A percentile compares a stretch with the other conserved stretches of the same genome.
phyloP scores from a whole-genome alignment of 495 filamentous ascomycete species.

The Talaromyces proteolyticus region DNA sequence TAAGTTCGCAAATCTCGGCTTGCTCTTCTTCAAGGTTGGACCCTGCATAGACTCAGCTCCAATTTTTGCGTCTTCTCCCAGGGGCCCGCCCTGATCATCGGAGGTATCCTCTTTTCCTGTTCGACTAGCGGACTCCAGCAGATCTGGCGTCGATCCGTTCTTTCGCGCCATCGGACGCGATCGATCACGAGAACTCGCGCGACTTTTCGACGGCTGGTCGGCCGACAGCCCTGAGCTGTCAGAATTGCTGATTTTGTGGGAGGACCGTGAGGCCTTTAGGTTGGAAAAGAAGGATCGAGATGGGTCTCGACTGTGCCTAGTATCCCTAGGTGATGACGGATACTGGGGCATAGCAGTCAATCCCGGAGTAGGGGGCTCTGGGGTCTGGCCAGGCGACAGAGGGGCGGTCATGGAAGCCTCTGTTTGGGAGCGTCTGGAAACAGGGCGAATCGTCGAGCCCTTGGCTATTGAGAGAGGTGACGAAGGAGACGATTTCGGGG shows the following conservation, averaged over 20 bases:
- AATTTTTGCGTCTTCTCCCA: background rate
- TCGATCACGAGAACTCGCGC: constrained; percentile 37
- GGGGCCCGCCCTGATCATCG: background rate
- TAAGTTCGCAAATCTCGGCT: constrained; percentile 49
- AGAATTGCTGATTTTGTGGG: constrained; percentile 33
- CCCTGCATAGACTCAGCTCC: constrained; percentile 23
- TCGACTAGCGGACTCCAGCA: constrained; percentile 15
- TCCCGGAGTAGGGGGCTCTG: constrained; percentile 36
- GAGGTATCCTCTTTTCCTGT: constrained; percentile 2
- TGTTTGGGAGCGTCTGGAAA: constrained; percentile 32
- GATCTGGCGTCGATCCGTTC: constrained; percentile 37
- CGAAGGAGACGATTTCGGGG: constrained; percentile 35
- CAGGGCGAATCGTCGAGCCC: constrained; percentile 38
- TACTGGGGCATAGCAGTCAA: constrained; percentile 49
- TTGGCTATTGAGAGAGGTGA: constrained; percentile 31
- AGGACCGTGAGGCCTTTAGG: constrained; percentile 50
- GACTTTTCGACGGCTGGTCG: constrained; percentile 33
- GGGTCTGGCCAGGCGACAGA: constrained; percentile 18
- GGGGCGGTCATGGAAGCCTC: constrained; percentile 19
- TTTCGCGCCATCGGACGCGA: background rate
- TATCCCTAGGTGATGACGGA: constrained; percentile 42
- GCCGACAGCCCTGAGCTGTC: constrained; percentile 33
- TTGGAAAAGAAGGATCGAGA: constrained; percentile 54
- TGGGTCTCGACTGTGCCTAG: constrained; percentile 45
- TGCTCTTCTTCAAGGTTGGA: constrained; percentile 31